Conservation (phyloP, 2,329 filamentous ascomycete species). For the Alternaria atra region DNA sequence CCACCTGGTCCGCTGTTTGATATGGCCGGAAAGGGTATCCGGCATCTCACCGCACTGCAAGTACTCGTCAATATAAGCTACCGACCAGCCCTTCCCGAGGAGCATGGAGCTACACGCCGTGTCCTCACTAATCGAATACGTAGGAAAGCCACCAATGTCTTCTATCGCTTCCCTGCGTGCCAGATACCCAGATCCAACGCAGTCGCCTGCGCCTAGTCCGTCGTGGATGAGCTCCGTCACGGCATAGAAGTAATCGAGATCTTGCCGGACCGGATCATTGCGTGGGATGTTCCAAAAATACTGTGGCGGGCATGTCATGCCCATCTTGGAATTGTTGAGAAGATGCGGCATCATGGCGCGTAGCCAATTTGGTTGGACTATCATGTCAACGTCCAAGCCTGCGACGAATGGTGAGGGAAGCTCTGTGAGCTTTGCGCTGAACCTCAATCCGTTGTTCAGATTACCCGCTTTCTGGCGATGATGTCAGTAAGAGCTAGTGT, state of each 20-base stretch:
- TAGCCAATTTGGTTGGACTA: constrained; percentile 66
- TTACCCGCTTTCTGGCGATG: constrained; percentile 67
- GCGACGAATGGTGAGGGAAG: constrained; percentile 68
- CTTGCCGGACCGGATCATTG: constrained; percentile 67
- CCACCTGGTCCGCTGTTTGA: constrained; percentile 36
- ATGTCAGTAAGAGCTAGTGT: constrained; percentile 53
- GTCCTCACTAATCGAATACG: constrained; percentile 69
- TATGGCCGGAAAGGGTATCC: constrained; percentile 24
- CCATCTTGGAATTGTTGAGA: constrained; percentile 14
- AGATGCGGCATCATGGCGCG: constrained; percentile 17
- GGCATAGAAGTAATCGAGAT: constrained; percentile 67
- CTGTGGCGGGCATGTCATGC: constrained; percentile 20
- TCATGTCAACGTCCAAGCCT: constrained; percentile 74
- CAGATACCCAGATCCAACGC: constrained; percentile 70
- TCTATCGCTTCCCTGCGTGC: constrained; percentile 68
- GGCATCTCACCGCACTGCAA: constrained; percentile 35
- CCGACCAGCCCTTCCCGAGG: constrained; percentile 69
- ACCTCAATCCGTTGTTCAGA: constrained; percentile 63
- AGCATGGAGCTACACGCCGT: constrained; percentile 67
- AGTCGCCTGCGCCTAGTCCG: constrained; percentile 65
- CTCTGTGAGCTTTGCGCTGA: constrained; percentile 9
- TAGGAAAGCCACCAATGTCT: constrained; percentile 69
- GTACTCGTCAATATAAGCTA: constrained; percentile 51
- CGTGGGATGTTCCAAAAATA: constrained; percentile 69
- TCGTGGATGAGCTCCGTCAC: constrained; percentile 60